A percentile compares a stretch with the other conserved stretches of the same genome.
These are phyloP conservation scores for Vickermania ingenoplastis DNA, from an alignment of 208 protist species.

Conservation along the genomic window DNA sequence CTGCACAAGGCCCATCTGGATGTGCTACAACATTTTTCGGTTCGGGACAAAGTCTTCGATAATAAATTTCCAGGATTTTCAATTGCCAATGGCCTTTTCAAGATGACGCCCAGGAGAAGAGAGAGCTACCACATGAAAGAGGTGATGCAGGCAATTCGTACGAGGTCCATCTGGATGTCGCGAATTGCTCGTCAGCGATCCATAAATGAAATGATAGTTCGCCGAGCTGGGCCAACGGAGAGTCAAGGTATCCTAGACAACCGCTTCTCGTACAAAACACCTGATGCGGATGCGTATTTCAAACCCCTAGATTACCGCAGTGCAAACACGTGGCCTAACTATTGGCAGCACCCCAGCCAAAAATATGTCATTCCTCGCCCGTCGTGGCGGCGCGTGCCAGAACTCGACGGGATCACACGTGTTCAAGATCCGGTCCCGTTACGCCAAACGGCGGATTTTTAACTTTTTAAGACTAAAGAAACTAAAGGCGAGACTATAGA, in stretches of 20 bases:
- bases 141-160: conserved; percentile 70
- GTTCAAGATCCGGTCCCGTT: conserved; percentile 39
- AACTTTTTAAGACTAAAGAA: too few relatives aligned
- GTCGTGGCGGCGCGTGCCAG: conserved; percentile 56
- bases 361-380: conserved; percentile 73
- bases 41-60: conserved; percentile 84
- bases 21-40: conserved; percentile 61
- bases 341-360: conserved; percentile 78
- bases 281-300: conserved; percentile 79
- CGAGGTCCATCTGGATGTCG: conserved; percentile 71
- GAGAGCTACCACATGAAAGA: conserved; percentile 67
- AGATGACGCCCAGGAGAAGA: conserved; percentile 72
- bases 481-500: too few relatives aligned
- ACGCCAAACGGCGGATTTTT: conserved; percentile 60
- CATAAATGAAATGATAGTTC: conserved; percentile 60
- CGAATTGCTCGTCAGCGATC: conserved; percentile 71
- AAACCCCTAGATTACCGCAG: conserved; percentile 34
- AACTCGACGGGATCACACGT: conserved; percentile 84
- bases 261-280: conserved; percentile 52
- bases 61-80: conserved; percentile 78
- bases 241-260: conserved; percentile 21
- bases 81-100: conserved; percentile 81
- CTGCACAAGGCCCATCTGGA: conserved; percentile 62
- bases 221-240: conserved; percentile 17
- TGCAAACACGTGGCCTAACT: conserved; percentile 81